Percentiles rank a stretch among this genome's conserved stretches.
phyloP scores from a whole-genome alignment of 1,284 basidiomycete genomes.

The Veloboletus limbatus region DNA sequence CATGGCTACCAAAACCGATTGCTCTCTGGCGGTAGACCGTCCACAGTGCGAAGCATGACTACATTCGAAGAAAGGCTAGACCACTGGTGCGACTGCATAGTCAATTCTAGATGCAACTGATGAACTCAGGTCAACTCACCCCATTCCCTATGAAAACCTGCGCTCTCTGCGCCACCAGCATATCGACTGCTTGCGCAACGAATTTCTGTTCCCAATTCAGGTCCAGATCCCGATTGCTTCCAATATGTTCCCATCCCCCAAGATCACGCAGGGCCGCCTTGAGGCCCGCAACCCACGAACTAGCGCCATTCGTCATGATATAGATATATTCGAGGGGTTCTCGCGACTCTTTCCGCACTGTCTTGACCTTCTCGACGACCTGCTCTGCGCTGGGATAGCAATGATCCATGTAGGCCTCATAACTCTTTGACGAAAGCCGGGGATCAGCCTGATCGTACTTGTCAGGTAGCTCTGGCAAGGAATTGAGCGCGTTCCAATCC shows the following conservation, averaged over 20 bases:
- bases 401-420: conserved; percentile 29
- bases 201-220: conserved; percentile 37
- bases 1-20: conserved; percentile 35
- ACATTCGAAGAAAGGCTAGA: conserved; percentile 54
- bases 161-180: conserved; percentile 41
- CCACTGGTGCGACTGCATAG: conserved; percentile 37
- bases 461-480: conserved; percentile 39
- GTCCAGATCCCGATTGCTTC: conserved; percentile 34
- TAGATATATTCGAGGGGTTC: conserved; percentile 35
- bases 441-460: conserved; percentile 26
- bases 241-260: conserved; percentile 22
- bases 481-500: conserved; percentile 41
- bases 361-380: conserved; percentile 36
- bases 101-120: neutral
- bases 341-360: conserved; percentile 24
- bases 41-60: conserved; percentile 45
- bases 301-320: conserved; percentile 51
- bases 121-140: conserved; percentile 3
- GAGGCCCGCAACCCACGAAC: conserved; percentile 41
- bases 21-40: conserved; percentile 13
- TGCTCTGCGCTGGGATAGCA: conserved; percentile 41
- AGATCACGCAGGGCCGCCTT: conserved; percentile 37
- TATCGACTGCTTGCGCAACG: conserved; percentile 39
- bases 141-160: conserved; percentile 43
- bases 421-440: conserved; percentile 27